Evolutionary conservation across 495 filamentous ascomycete species (phyloP).

Genomic region (Aspergillus campestris): DNA sequence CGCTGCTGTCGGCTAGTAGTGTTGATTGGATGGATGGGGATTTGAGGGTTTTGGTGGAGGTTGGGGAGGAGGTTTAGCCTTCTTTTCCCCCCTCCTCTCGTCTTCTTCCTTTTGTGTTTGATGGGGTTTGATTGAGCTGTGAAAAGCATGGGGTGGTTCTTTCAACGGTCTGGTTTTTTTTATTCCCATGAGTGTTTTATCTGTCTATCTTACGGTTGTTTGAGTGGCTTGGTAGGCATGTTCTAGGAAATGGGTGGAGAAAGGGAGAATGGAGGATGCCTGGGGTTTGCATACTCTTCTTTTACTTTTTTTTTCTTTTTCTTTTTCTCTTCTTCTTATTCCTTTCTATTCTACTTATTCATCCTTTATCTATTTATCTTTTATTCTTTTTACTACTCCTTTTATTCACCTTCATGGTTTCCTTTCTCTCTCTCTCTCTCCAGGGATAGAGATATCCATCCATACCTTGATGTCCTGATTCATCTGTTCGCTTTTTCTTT

Average conservation of each 20-base stretch:
- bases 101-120: background rate
- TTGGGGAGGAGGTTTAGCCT: slow-evolving; percentile 8
- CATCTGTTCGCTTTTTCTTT: background rate
- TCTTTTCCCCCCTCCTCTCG: background rate
- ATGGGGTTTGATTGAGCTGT: background rate
- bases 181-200: too few relatives aligned
- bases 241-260: too few relatives aligned
- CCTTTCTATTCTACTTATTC: background rate
- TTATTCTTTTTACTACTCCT: background rate
- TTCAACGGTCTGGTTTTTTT: too few relatives aligned
- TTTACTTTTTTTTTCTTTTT: background rate
- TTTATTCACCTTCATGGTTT: background rate
- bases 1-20: slow-evolving; percentile 31
- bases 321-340: background rate
- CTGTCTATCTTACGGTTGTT: too few relatives aligned
- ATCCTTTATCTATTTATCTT: background rate
- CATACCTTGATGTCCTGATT: background rate
- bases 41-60: slow-evolving; percentile 38
- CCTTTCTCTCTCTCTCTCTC: too few relatives aligned
- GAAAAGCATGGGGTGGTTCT: background rate
- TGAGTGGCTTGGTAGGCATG: too few relatives aligned
- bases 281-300: background rate
- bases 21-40: slow-evolving; percentile 48
- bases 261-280: too few relatives aligned
- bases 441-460: too few relatives aligned